Evolutionary conservation across 257 asterid genomes (phyloP).

Genomic region (Eucommia ulmoides): DNA sequence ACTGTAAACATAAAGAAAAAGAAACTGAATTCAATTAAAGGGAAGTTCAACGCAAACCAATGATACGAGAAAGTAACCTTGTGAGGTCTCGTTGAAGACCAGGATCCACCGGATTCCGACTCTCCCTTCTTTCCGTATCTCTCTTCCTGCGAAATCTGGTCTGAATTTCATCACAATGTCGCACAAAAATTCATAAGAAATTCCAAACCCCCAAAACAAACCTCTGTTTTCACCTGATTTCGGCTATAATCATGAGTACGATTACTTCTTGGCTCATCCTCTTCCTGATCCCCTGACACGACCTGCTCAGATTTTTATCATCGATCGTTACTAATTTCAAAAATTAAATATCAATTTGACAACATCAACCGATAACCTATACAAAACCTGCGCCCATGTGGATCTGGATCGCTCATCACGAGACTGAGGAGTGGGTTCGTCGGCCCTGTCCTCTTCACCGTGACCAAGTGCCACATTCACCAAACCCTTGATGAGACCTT

Average conservation of each 20-base stretch:
- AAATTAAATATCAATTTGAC: background rate
- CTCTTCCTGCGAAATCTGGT: slow-evolving; percentile 18
- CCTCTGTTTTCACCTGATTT: slow-evolving; percentile 16
- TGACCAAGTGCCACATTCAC: slow-evolving; percentile 40
- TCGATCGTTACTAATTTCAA: background rate
- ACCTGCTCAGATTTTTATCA: slow-evolving; percentile 38
- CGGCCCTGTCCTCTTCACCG: slow-evolving; percentile 10
- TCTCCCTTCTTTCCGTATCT: slow-evolving; percentile 26
- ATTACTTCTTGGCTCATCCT: slow-evolving; percentile 17
- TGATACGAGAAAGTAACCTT: slow-evolving; percentile 12
- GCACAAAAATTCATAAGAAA: background rate
- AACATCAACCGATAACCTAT: background rate
- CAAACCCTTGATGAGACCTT: slow-evolving; percentile 58
- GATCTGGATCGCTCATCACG: slow-evolving; percentile 64
- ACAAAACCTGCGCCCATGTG: slow-evolving; percentile 66
- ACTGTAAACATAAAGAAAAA: background rate
- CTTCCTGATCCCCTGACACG: slow-evolving; percentile 43
- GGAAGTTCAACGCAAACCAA: background rate
- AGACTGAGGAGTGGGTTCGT: slow-evolving; percentile 3
- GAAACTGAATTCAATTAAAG: background rate
- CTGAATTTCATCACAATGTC: background rate
- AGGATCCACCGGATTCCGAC: slow-evolving; percentile 25
- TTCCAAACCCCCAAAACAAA: slow-evolving; percentile 4
- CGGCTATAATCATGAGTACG: slow-evolving; percentile 11
- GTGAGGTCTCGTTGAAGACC: slow-evolving; percentile 20